These are phyloP conservation scores for Ophiostoma sp. DNA, from an alignment of 2,329 filamentous ascomycete genomes.

Conservation along the genomic window DNA sequence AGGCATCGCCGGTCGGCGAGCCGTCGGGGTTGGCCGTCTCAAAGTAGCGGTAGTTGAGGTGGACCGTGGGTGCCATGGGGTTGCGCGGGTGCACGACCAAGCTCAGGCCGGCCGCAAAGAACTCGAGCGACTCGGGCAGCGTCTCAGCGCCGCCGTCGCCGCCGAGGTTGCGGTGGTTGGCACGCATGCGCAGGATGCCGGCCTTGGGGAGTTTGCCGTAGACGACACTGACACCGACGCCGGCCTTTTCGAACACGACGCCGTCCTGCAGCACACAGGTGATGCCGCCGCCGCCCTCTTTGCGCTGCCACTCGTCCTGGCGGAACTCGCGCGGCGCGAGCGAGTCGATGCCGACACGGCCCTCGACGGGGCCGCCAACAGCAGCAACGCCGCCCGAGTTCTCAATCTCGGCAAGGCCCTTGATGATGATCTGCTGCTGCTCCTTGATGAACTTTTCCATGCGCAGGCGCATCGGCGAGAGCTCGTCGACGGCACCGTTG, in stretches of 20 bases:
- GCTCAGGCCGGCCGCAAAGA: constrained; percentile 91
- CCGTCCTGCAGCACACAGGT: constrained; percentile 94
- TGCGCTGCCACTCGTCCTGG: constrained; percentile 79
- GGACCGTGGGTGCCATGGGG: constrained; percentile 94
- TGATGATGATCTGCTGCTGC: constrained; percentile 82
- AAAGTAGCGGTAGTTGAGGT: constrained; percentile 98
- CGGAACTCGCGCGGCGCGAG: constrained; percentile 53
- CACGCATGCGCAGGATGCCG: constrained; percentile 88
- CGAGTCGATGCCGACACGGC: constrained; percentile 39
- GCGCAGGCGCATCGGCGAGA: constrained; percentile 90
- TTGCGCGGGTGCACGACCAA: constrained; percentile 91
- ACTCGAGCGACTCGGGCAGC: constrained; percentile 70
- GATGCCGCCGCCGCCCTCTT: constrained; percentile 85
- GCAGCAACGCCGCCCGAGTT: constrained; percentile 24
- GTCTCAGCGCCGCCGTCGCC: constrained; percentile 43
- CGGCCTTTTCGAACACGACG: constrained; percentile 95
- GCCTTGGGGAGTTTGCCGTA: constrained; percentile 84
- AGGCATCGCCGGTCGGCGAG: constrained; percentile 47
- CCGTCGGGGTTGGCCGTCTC: constrained; percentile 86
- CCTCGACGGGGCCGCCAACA: constrained; percentile 22
- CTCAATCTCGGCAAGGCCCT: constrained; percentile 66
- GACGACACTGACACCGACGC: constrained; percentile 90
- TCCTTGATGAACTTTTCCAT: constrained; percentile 97
- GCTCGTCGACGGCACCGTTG: constrained; percentile 55
- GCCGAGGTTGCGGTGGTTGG: constrained; percentile 86